Conservation (phyloP, 495 filamentous ascomycete species). For the Oleoguttula mirabilis region DNA sequence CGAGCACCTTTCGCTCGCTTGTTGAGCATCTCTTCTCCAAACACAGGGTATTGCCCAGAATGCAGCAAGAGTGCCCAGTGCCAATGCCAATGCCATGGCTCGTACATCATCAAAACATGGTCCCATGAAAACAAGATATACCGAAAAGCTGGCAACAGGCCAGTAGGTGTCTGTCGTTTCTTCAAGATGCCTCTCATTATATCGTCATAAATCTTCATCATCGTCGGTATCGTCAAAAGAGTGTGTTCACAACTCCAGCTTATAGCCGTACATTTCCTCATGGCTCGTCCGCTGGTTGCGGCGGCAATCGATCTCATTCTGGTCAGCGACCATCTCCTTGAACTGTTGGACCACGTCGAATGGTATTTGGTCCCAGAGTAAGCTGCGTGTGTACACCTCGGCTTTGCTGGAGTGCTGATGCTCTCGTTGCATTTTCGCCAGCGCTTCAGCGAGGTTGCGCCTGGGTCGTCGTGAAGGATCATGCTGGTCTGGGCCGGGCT, state of each 20-base stretch:
- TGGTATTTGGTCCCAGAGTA: conserved; percentile 91
- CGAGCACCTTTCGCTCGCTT: too few relatives aligned
- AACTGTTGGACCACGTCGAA: conserved; percentile 86
- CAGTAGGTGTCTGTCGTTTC: conserved; percentile 5
- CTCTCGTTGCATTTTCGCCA: conserved; percentile 53
- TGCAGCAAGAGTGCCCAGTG: too few relatives aligned
- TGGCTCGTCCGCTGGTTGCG: conserved; percentile 4
- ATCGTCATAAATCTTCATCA: not conserved
- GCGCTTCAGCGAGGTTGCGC: conserved; percentile 68
- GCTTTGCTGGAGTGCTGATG: conserved; percentile 52
- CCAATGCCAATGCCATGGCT: too few relatives aligned
- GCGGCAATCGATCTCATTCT: conserved; percentile 16
- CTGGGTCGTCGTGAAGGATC: conserved; percentile 19
- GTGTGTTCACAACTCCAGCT: conserved; percentile 3
- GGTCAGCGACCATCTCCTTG: conserved; percentile 61
- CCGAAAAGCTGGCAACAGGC: conserved; percentile 8
- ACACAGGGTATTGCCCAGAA: too few relatives aligned
- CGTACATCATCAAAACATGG: conserved; percentile 18
- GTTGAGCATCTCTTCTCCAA: too few relatives aligned
- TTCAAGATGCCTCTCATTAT: conserved; percentile 9
- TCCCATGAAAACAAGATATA: conserved; percentile 2
- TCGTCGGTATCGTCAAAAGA: too few relatives aligned
- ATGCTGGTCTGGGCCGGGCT: conserved; percentile 21
- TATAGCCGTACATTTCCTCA: conserved; percentile 16
- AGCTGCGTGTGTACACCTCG: conserved; percentile 82